Percentiles rank a stretch among this genome's conserved stretches.
Conservation (phyloP, 2,329 filamentous ascomycete genomes). For the Ascochyta fabae region DNA sequence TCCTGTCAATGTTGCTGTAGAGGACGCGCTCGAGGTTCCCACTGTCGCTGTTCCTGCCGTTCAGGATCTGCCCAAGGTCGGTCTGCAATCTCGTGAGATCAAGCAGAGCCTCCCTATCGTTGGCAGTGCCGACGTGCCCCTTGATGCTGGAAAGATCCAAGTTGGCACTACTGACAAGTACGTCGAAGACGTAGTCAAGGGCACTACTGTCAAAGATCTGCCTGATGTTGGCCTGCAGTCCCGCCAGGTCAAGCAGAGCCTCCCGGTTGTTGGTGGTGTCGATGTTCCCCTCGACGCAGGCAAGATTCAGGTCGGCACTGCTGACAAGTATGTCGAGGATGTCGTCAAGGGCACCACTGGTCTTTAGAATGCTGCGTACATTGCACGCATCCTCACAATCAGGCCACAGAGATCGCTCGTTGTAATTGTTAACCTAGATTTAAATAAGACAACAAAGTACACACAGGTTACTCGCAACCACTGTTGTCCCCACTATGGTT, state of each 20-base stretch:
- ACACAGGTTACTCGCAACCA: background rate
- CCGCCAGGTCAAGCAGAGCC: conserved; percentile 2
- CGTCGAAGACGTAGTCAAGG: background rate
- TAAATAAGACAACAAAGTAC: background rate
- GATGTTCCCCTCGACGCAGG: conserved; percentile 5
- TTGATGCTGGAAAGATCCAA: conserved; percentile 4
- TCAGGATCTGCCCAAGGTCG: background rate
- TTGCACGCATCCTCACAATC: background rate
- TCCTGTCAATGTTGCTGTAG: background rate
- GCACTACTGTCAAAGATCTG: background rate
- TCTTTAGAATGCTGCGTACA: background rate
- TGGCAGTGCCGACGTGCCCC: background rate
- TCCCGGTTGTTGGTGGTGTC: conserved; percentile 6
- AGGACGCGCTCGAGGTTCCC: background rate
- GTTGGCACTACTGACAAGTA: conserved; percentile 9
- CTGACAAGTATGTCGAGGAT: conserved; percentile 1
- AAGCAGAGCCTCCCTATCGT: conserved; percentile 5
- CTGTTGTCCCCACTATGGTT: too few species aligned
- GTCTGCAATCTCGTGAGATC: background rate
- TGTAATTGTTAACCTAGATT: background rate
- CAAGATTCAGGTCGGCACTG: conserved; percentile 11
- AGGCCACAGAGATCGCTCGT: background rate
- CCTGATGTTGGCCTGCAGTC: background rate
- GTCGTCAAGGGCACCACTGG: conserved; percentile 7
- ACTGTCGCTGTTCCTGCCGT: background rate